Evolutionary conservation across 306 rosid species (phyloP), one percentile per base, ranked within the genome.

Genomic region (Gleditsia sinensis): DNA sequence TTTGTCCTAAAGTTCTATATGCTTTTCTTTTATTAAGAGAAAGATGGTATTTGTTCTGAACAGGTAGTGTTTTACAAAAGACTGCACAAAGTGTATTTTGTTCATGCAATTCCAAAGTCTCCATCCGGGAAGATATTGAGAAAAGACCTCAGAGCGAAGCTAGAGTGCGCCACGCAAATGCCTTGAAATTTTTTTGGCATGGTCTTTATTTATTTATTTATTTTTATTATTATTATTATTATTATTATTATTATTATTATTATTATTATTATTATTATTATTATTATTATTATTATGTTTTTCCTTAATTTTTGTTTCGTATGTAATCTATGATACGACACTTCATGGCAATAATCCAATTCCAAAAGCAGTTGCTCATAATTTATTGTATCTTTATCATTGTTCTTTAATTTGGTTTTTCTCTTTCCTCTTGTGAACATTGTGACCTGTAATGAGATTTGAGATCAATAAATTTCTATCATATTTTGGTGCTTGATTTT

Each of bases 1-100:
- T n/a, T n/a, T n/a, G n/a, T n/a, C n/a, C n/a, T n/a, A n/a, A n/a
- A n/a, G n/a, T n/a, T n/a, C n/a, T n/a, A n/a, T n/a, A n/a, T n/a
- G n/a, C n/a, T n/a, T n/a, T n/a, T n/a, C n/a, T n/a, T n/a, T n/a
- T n/a, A n/a, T n/a, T n/a, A n/a, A n/a, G n/a, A n/a, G n/a, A n/a
- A n/a, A n/a, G n/a, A n/a, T 51, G 69, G 70, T 39, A 19, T 77
- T 69, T 70, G 55, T 74, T 55, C 11, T 30, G 23, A 76, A 73
- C 88, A 94, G 96, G 98, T 94, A 20, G 96, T 89, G 66, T 91
- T 89, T 40, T 94, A 94, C 84, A 94, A 94, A 82, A 94, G 85
- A 80, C 67, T 94, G 6, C 91, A 87, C 86, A 84, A 77, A 71
- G 96, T 94, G 24, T 87, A 81, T 75, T 91, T 94, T 43, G 75